Evolutionary conservation across 768 basidiomycete species (phyloP), one percentile per base, ranked within the genome.

Genomic region (Russula emetica): DNA sequence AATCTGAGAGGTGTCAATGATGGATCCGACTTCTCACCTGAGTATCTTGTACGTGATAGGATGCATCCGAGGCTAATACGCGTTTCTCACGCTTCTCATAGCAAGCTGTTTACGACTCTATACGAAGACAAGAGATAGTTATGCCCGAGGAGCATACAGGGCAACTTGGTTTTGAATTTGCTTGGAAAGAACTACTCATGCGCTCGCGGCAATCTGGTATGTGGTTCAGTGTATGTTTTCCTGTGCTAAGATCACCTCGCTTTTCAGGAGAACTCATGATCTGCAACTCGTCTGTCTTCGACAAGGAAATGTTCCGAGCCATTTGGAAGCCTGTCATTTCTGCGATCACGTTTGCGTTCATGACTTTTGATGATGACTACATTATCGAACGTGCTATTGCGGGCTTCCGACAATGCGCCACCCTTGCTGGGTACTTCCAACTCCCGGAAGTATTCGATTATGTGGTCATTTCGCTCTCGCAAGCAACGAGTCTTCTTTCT

Each of bases 111-210:
- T 98, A 93, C 68, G 94, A 98, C 69, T 94, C 92, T 1, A 97
- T 99, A 70, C 85, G 90, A 58, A 94, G 90, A 75, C 80, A 86
- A 49, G 97, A 99, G 76, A 98, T 99, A 60, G 82, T 98, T 55
- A 89, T 99, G 86, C 96, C 97, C 0, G 94, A 98, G 75, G 97
- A 99, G 70, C 97, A 99, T 71, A 90, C 87, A 10, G 97, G 96
- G 2, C 92, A 93, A 71, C 82, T 96, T 51, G 97, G 97, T 10
- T 99, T 99, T 72, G 97, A 98, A 69, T 97, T 96, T 73, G 96
- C 97, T 20, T 99, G 97, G 97, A 98, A 97, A 73, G 94, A 98
- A 69, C 79, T 99, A 11, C 80, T 98, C 42, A 76, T 86, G 36
- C 84, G 97, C 36, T 85, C 94, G 51, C 82, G 86, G 61, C 86